Base-by-base conservation (phyloP, 2,329 filamentous ascomycete species). In the Alternaria sp. region DNA sequence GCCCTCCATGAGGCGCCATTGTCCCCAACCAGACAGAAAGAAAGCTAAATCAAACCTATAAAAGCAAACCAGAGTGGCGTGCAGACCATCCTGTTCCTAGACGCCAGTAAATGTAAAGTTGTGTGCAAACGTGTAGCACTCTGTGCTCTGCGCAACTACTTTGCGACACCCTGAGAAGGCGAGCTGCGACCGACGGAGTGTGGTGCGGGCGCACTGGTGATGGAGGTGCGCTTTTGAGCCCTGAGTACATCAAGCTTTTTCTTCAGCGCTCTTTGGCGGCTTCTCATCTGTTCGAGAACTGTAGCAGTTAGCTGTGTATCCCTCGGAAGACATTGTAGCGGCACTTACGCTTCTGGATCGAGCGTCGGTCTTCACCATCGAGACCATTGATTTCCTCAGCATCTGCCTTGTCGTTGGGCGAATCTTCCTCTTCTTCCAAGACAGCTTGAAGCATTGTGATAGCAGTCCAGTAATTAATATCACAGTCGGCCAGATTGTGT, bases 391-490 rank as follows among this genome's bases (percentile, higher is more conserved):
- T 81, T 24, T 82, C 81, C 20, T 83, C 82, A 80, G 85, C 80
- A 11, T 79, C 72, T 48, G 77, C 75, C 51, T 78, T 80, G 24
- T 85, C 64, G 78, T 85, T 69, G 9, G 79, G 79, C 76, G 67
- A 81, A 61, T 85, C 81, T 51, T 88, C 93, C 61, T 96, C 93
- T 47, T 86, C 90, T 70, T 99, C 95, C 58, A 99, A 81, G 3
- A 99, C 92, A 16, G 94, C 95, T 80, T 99, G 94, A 14, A 98
- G 86, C 91, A 99, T 95, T 64, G 92, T 88, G 66, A 98, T 93
- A 0, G 95, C 94, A 0, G 95, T 98, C 54, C 92, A 86, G 75
- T 99, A 99, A 18, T 93, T 94, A 26, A 97, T 89, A 74, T 98
- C 94, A 75, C 94, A 98, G 16, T 93, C 93, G 0, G 84, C 81